phyloP scores from a whole-genome alignment of 1,284 basidiomycete genomes.

The Golubevia sp. region DNA sequence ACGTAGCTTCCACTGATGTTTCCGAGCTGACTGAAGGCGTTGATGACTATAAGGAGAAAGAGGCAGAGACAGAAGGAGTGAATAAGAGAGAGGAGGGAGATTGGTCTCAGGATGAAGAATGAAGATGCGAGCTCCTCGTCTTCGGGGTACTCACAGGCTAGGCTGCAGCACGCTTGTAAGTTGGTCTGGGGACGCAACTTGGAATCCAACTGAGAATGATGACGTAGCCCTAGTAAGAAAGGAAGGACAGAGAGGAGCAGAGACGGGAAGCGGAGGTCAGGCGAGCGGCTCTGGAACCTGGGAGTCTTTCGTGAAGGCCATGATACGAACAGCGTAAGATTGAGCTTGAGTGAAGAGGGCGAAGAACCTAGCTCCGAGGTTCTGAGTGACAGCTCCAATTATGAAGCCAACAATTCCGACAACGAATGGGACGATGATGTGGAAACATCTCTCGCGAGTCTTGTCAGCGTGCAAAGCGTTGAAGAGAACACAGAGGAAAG shows the following conservation, averaged over 20 bases:
- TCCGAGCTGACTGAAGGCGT: constrained; percentile 63
- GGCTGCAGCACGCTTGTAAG: constrained; percentile 39
- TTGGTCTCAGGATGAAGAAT: too few species aligned
- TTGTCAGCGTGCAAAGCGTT: constrained; percentile 43
- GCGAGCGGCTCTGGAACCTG: background rate
- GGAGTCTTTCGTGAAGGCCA: background rate
- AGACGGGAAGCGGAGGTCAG: background rate
- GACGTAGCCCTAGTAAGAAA: constrained; percentile 29
- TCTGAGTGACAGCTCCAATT: constrained; percentile 25
- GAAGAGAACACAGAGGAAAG: constrained; percentile 29
- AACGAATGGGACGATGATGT: constrained; percentile 11
- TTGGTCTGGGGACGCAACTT: constrained; percentile 21
- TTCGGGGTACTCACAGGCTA: too few species aligned
- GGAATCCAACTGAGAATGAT: constrained; percentile 37
- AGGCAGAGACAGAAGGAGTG: too few species aligned
- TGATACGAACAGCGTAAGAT: background rate
- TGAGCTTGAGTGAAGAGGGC: background rate
- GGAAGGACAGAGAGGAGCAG: background rate
- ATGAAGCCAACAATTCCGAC: constrained; percentile 39
- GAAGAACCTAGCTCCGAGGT: constrained; percentile 27
- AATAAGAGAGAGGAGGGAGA: too few species aligned
- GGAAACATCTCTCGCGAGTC: constrained; percentile 14
- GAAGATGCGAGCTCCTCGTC: too few species aligned
- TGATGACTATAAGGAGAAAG: constrained; percentile 42
- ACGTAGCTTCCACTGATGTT: constrained; percentile 62